A percentile compares a stretch with the other conserved stretches of the same genome.
These are phyloP conservation scores for Phytomonas francai DNA, from an alignment of 208 protist species.

Conservation along the genomic window DNA sequence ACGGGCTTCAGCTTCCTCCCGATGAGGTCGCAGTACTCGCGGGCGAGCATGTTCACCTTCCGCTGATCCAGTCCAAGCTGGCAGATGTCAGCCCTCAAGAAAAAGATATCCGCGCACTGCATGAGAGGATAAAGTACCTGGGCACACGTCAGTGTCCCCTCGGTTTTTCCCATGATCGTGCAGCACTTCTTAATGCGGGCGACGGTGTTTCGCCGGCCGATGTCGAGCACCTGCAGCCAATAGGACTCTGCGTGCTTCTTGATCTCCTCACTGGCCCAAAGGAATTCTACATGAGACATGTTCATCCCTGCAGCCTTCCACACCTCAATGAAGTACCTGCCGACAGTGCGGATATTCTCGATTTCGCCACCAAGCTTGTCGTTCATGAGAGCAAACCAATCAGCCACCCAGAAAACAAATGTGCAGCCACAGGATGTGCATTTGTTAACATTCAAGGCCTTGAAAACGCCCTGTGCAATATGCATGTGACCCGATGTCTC, in stretches of 20 bases:
- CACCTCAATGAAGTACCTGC: constrained; percentile 97
- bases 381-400: constrained; percentile 99
- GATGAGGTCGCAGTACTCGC: constrained; percentile 96
- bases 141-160: constrained; percentile 94
- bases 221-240: constrained; percentile 97
- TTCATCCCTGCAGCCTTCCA: constrained; percentile 99
- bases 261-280: constrained; percentile 97
- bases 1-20: constrained; percentile 92
- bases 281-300: constrained; percentile 94
- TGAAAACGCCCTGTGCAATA: constrained; percentile 99
- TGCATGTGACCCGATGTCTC: constrained; percentile 99
- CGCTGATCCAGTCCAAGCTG: constrained; percentile 99
- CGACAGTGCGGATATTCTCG: constrained; percentile 95
- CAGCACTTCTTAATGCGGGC: constrained; percentile 97
- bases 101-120: constrained; percentile 99
- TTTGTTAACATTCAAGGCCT: constrained; percentile 99
- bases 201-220: constrained; percentile 92
- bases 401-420: constrained; percentile 99
- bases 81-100: constrained; percentile 98
- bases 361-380: constrained; percentile 99
- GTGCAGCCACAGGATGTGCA: constrained; percentile 92
- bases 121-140: constrained; percentile 99
- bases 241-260: constrained; percentile 91
- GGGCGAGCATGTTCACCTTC: constrained; percentile 99
- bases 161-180: constrained; percentile 98